Evolutionary conservation across 75 land plant genomes (phyloP).

Genomic region (Cunninghamia lanceolata): DNA sequence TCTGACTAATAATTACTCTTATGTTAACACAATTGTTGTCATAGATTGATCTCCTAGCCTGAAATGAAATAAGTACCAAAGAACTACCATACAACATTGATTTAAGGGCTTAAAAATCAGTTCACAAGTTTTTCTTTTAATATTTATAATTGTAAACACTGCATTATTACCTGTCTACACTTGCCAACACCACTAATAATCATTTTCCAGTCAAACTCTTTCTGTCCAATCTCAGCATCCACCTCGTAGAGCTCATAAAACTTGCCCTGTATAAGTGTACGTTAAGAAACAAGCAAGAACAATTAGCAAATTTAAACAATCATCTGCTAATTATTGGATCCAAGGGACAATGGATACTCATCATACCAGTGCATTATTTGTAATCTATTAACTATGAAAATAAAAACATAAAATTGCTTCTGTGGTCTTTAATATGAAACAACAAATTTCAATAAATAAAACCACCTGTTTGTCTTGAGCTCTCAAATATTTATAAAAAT

Average conservation of each 20-base stretch:
- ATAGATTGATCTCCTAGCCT: background rate
- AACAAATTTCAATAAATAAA: background rate
- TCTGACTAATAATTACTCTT: background rate
- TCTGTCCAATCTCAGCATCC: slow-evolving; percentile 97
- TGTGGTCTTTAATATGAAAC: background rate
- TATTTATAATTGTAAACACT: background rate
- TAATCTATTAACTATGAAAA: background rate
- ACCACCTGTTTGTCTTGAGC: background rate
- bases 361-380: background rate
- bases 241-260: slow-evolving; percentile 96
- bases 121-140: background rate
- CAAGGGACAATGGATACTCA: background rate
- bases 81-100: background rate
- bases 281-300: background rate
- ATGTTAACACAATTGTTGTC: background rate
- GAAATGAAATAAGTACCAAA: background rate
- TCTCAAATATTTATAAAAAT: background rate
- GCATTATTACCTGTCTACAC: slow-evolving; percentile 76
- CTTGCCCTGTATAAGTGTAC: slow-evolving; percentile 60
- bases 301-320: background rate
- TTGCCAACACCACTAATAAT: slow-evolving; percentile 92
- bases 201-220: slow-evolving; percentile 96
- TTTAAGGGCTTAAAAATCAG: background rate
- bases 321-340: background rate
- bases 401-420: background rate